Base-by-base conservation (phyloP, 106 monocot genomes). In the Xerophyta viscosa region DNA sequence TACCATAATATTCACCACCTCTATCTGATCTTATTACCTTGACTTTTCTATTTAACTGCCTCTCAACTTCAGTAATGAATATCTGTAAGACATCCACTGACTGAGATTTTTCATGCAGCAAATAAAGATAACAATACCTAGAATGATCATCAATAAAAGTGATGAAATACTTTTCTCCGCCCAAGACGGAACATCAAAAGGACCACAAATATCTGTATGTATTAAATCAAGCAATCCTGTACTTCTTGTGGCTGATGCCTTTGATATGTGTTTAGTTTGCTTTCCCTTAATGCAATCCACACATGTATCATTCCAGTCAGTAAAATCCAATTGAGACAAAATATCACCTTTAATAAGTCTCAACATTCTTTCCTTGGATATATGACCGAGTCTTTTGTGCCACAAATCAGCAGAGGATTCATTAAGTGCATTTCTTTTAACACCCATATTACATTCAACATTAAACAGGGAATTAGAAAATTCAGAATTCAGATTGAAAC, bases 161-260 rank as follows among this genome's bases (percentile, higher is more conserved):
- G 27, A 58, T 58, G n/a, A 58, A 58, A 44, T 58, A 43, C 19
- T 44, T 42, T 42, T 44, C n/a, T 24, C 41, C 24, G 26, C 12
- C 15, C 25, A 41, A 27, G 15, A 58, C 24, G 3, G 1, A 18
- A 42, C 39, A 27, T 24, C 27, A 2, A 22, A 22, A n/a, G n/a
- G n/a, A n/a, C n/a, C n/a, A 43, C 27, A 58, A 27, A 58, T 58
- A 33, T 58, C 43, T n/a, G 27, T 58, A n/a, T 58, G 58, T 3
- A 58, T 44, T 1, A 58, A 27, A 6, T 58, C 58, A 27, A 43
- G 17, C n/a, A 42, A 27, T 17, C 28, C 27, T 15, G 1, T 17
- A 44, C 17, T 58, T 27, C 42, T 44, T 7, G 0, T 58, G 27
- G 58, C 43, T 42, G 41, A 1, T 58, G 15, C 2, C 11, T 42